A percentile compares a stretch with the other conserved stretches of the same genome.
phyloP scores from a whole-genome alignment of 768 basidiomycete species.

The Cubamyces lactineus region DNA sequence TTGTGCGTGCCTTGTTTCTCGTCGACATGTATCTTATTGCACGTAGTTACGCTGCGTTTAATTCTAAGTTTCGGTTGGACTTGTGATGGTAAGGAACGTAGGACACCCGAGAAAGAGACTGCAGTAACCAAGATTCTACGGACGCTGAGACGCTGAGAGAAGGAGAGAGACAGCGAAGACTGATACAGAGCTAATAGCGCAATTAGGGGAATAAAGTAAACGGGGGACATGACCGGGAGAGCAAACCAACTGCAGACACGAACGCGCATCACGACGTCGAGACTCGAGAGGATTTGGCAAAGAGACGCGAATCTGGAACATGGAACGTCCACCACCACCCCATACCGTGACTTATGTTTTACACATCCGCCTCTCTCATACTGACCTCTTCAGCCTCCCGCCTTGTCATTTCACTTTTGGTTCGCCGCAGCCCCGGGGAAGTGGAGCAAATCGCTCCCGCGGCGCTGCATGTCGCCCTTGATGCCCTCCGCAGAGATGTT shows the following conservation, averaged over 20 bases:
- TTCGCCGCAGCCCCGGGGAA: constrained; percentile 19
- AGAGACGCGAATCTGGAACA: background rate
- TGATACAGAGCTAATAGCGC: background rate
- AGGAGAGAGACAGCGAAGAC: constrained; percentile 3
- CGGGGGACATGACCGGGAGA: background rate
- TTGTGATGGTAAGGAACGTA: background rate
- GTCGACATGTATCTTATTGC: too few species aligned
- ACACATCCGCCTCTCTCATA: too few species aligned
- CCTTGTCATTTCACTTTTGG: constrained; percentile 8
- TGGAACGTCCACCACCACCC: background rate
- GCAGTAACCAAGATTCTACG: constrained; percentile 11
- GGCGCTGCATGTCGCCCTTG: constrained; percentile 26
- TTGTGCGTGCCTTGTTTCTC: too few species aligned
- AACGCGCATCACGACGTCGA: too few species aligned
- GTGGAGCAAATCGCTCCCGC: constrained; percentile 21
- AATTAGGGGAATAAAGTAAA: constrained; percentile 15
- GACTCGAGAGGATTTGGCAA: background rate
- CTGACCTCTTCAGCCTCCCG: too few species aligned
- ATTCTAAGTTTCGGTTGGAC: too few species aligned
- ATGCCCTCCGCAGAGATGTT: constrained; percentile 26
- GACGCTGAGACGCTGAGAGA: background rate
- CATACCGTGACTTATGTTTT: background rate
- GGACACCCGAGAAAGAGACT: background rate
- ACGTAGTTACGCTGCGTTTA: too few species aligned
- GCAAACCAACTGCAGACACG: background rate